Conservation (phyloP, 768 basidiomycete genomes). For the Asterophora lycoperdoides region DNA sequence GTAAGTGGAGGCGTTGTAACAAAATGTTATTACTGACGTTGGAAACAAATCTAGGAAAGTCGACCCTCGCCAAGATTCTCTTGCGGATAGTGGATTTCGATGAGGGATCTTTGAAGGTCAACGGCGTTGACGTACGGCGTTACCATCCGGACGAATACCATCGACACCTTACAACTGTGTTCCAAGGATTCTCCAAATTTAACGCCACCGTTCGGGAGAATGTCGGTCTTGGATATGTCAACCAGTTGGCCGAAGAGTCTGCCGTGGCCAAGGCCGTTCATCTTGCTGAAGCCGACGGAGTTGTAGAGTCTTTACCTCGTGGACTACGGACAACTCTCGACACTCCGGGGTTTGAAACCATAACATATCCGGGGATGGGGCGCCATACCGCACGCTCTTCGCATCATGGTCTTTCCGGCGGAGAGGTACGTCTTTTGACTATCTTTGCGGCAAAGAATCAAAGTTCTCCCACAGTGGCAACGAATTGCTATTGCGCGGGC, state of each 20-base stretch:
- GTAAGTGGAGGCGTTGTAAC: slow-evolving; percentile 31
- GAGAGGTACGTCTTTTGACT: slow-evolving; percentile 54
- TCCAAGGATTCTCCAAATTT: slow-evolving; percentile 84
- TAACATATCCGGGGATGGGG: slow-evolving; percentile 41
- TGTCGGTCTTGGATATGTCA: slow-evolving; percentile 77
- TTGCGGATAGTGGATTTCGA: slow-evolving; percentile 78
- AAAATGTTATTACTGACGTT: slow-evolving; percentile 5
- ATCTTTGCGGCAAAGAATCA: neutral
- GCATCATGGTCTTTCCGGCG: slow-evolving; percentile 74
- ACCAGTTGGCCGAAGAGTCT: slow-evolving; percentile 50
- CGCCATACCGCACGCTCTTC: slow-evolving; percentile 25
- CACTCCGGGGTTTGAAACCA: slow-evolving; percentile 51
- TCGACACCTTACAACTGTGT: slow-evolving; percentile 69
- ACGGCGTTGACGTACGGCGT: slow-evolving; percentile 62
- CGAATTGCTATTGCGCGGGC: slow-evolving; percentile 81
- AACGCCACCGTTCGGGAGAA: slow-evolving; percentile 77
- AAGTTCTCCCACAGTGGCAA: slow-evolving; percentile 60
- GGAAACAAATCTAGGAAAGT: slow-evolving; percentile 56
- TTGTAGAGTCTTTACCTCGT: slow-evolving; percentile 63
- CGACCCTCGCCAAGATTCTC: slow-evolving; percentile 79
- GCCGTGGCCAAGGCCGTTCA: slow-evolving; percentile 63
- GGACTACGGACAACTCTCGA: slow-evolving; percentile 76
- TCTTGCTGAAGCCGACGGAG: slow-evolving; percentile 63
- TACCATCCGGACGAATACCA: slow-evolving; percentile 71
- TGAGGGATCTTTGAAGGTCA: slow-evolving; percentile 62